phyloP scores from a whole-genome alignment of 2,329 filamentous ascomycete species.

The Septoria linicola region DNA sequence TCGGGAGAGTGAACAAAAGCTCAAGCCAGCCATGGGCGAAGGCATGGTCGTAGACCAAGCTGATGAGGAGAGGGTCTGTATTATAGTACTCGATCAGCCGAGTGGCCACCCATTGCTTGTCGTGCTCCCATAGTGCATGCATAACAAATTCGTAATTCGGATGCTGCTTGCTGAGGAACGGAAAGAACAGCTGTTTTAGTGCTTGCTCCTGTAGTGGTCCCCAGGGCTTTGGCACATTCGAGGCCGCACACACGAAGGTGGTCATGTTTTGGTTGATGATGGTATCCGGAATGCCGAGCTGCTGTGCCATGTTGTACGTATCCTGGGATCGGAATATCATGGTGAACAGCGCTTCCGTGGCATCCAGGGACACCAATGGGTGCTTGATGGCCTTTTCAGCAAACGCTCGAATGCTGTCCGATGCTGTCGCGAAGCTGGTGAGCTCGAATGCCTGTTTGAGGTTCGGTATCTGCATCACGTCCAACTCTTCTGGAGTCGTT shows the following conservation, averaged over 20 bases:
- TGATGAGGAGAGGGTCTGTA: conserved; percentile 64
- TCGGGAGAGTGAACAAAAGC: conserved; percentile 72
- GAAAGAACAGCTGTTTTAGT: conserved; percentile 73
- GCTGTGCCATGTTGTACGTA: conserved; percentile 56
- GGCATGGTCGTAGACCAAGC: conserved; percentile 74
- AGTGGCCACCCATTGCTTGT: conserved; percentile 80
- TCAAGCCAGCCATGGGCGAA: conserved; percentile 81
- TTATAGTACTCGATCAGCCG: conserved; percentile 77
- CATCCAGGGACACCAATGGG: conserved; percentile 83
- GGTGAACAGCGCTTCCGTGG: conserved; percentile 67
- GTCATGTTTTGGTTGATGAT: conserved; percentile 70
- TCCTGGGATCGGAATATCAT: conserved; percentile 60
- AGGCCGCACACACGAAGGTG: conserved; percentile 75
- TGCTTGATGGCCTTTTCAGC: conserved; percentile 72
- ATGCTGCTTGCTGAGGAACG: conserved; percentile 76
- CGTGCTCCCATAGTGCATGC: conserved; percentile 86
- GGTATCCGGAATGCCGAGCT: conserved; percentile 58
- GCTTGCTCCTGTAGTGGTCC: conserved; percentile 72
- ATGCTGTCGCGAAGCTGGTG: conserved; percentile 61
- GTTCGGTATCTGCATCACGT: conserved; percentile 80
- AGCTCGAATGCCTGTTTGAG: conserved; percentile 73
- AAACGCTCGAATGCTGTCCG: conserved; percentile 59
- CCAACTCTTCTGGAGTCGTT: conserved; percentile 70
- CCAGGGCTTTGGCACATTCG: conserved; percentile 76
- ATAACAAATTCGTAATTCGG: conserved; percentile 83